Evolutionary conservation across 345 rosid species (phyloP), one percentile per base, ranked within the genome.

Genomic region (Kandelia obovata): DNA sequence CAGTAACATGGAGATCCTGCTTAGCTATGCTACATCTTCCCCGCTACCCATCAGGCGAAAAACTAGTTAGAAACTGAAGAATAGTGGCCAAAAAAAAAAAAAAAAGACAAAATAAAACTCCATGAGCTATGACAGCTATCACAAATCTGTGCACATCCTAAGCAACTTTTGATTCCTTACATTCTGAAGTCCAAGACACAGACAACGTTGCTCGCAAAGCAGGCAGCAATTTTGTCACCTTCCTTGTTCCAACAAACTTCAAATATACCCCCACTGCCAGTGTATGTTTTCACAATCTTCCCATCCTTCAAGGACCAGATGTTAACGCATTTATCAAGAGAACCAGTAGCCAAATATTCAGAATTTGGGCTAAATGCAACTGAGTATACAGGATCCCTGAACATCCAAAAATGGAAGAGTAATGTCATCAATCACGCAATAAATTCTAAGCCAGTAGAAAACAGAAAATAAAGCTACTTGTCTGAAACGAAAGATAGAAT

Each of bases 231-330:
- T 81, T 87, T 92, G 84, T 85, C 90, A 34, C 99, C 99, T 76
- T 96, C 98, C 77, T 89, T 96, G 37, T 89, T 96, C 98, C 99
- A 96, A 76, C 97, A 90, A 67, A 92, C 99, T 79, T 96, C 96
- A 66, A 89, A 96, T 19, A 96, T 89, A 5, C 97, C 96, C 23
- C 99, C 99, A 16, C 82, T 83, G 65, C 99, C 99, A 0, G 90
- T 79, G 71, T 87, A 92, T n/a, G 98, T 90, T 81, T 87, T 92
- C 58, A 92, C 88, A 4, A 96, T 83, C 84, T 88, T 96, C 31
- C 89, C 88, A 72, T 96, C 98, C 80, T 90, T 96, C 59, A 92
- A 67, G 9, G 99, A 95, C 99, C 99, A 95, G 49, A 95, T 77
- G 76, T 87, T 96, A 59, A 95, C 85, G 60, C 96, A 90, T 74